A percentile compares a stretch with the other conserved stretches of the same genome.
Conservation (phyloP, 495 filamentous ascomycete genomes). For the Lichenothelia convexa region DNA sequence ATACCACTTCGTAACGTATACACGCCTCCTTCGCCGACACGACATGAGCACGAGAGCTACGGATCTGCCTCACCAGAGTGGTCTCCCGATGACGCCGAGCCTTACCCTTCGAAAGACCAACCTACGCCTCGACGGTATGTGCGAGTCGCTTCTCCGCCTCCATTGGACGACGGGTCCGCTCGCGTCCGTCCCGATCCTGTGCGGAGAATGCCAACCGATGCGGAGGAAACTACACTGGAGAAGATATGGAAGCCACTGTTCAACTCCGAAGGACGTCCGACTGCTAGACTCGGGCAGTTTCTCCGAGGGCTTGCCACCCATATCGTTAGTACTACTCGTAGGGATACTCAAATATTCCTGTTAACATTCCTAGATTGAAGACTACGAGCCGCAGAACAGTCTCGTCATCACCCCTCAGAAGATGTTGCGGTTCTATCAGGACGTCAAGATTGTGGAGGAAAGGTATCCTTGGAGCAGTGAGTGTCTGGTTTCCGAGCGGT, state of each 20-base stretch:
- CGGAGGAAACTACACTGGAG: slow-evolving; percentile 31
- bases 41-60: slow-evolving; percentile 10
- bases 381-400: slow-evolving; percentile 52
- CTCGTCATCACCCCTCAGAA: slow-evolving; percentile 71
- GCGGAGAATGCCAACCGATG: not conserved
- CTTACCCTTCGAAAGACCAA: not conserved
- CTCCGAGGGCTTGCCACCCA: slow-evolving; percentile 61
- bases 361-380: slow-evolving; percentile 56
- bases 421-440: slow-evolving; percentile 59
- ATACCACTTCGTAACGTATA: slow-evolving; percentile 20
- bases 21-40: slow-evolving; percentile 22
- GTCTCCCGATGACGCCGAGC: not conserved
- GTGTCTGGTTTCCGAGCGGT: slow-evolving; percentile 4
- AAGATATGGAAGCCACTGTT: slow-evolving; percentile 65
- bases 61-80: slow-evolving; percentile 12
- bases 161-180: not conserved
- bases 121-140: not conserved
- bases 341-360: no score
- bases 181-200: not conserved
- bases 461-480: slow-evolving; percentile 46
- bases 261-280: slow-evolving; percentile 46
- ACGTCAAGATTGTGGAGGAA: slow-evolving; percentile 42
- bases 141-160: not conserved
- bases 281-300: slow-evolving; percentile 48
- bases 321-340: slow-evolving; percentile 53